phyloP scores from a whole-genome alignment of 2,329 filamentous ascomycete species.

The Zymoseptoria crescenta region DNA sequence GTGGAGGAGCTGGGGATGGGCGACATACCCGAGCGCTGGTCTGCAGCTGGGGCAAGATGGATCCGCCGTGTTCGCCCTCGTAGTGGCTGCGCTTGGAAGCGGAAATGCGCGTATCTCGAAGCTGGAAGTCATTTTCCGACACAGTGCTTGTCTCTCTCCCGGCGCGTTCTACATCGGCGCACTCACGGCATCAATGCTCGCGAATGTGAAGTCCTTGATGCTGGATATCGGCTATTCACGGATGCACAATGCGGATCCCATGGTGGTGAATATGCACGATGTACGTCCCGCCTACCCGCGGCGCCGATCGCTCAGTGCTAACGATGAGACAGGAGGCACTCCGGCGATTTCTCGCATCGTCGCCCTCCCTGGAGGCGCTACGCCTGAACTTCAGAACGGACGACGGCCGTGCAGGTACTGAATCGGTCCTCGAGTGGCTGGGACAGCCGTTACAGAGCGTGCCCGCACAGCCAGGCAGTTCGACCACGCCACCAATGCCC shows the following conservation, averaged over 20 bases:
- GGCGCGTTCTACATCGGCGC: conserved; percentile 11
- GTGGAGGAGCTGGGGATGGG: conserved; percentile 51
- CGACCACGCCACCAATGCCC: conserved; percentile 3
- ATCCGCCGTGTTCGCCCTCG: conserved; percentile 11
- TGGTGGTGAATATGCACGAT: neutral
- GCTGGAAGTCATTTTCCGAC: conserved; percentile 23
- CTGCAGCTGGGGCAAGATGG: neutral
- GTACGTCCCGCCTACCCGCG: neutral
- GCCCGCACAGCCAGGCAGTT: neutral
- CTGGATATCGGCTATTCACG: conserved; percentile 3
- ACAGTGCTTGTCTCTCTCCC: neutral
- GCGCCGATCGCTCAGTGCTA: neutral
- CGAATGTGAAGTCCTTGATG: conserved; percentile 15
- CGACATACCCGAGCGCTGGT: neutral
- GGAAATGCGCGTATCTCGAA: conserved; percentile 11
- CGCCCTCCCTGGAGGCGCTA: conserved; percentile 12
- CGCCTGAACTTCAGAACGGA: conserved; percentile 19
- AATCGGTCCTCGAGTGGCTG: conserved; percentile 6
- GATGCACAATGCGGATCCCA: neutral
- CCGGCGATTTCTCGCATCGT: conserved; percentile 15
- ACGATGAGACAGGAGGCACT: conserved; percentile 3
- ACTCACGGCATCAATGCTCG: conserved; percentile 9
- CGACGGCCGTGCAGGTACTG: neutral
- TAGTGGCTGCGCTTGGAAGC: conserved; percentile 17
- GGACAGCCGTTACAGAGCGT: neutral